Percentiles rank a stretch among this genome's conserved stretches.
phyloP scores from a whole-genome alignment of 1,139 yeast genomes.

The Ashbya aceris region DNA sequence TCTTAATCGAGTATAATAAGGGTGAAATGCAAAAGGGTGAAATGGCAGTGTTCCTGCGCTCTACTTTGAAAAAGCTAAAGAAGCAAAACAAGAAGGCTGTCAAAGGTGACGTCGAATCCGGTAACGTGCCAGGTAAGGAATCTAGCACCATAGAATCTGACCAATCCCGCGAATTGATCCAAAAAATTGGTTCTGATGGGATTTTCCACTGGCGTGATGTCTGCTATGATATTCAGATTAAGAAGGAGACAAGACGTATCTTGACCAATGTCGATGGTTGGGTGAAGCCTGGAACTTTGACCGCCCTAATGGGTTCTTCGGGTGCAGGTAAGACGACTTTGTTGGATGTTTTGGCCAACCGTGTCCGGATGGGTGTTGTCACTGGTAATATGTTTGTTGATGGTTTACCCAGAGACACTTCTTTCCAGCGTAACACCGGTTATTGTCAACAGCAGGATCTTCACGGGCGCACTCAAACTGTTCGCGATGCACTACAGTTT shows the following conservation, averaged over 20 bases:
- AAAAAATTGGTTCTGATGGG: constrained; percentile 18
- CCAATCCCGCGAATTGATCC: constrained; percentile 6
- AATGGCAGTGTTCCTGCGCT: constrained; percentile 48
- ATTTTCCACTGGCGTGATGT: constrained; percentile 46
- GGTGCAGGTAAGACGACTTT: constrained; percentile 71
- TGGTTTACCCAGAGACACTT: constrained; percentile 47
- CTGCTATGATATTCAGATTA: constrained; percentile 42
- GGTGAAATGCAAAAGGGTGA: constrained; percentile 71
- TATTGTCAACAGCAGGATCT: constrained; percentile 68
- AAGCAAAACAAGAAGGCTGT: constrained; percentile 21
- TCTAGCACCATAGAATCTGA: constrained; percentile 7
- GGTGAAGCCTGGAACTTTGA: constrained; percentile 57
- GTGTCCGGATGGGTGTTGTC: constrained; percentile 60
- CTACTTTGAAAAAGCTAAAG: constrained; percentile 30
- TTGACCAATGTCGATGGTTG: constrained; percentile 58
- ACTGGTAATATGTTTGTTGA: constrained; percentile 59
- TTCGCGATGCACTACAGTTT: constrained; percentile 58
- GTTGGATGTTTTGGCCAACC: constrained; percentile 55
- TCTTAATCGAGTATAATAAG: constrained; percentile 47
- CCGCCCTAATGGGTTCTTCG: constrained; percentile 67
- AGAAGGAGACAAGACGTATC: constrained; percentile 44
- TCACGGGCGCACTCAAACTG: constrained; percentile 54
- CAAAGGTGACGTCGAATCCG: constrained; percentile 10
- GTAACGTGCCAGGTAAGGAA: constrained; percentile 12
- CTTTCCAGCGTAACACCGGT: constrained; percentile 64